A percentile compares a stretch with the other conserved stretches of the same genome.
Conservation (phyloP, 106 monocot genomes). For the Ottelia alismoides region DNA sequence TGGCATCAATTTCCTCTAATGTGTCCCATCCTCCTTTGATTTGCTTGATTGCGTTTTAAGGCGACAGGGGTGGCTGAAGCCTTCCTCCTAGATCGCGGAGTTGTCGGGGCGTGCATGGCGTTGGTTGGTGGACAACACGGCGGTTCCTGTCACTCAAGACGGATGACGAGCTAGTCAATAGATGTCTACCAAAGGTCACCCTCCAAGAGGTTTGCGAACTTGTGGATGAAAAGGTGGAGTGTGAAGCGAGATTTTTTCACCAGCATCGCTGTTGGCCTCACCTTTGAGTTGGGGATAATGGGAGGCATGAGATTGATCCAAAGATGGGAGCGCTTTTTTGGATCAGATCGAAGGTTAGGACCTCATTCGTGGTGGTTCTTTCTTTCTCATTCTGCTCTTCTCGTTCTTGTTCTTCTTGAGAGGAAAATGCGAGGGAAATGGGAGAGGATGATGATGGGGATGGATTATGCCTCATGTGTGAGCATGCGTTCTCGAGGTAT, state of each 20-base stretch:
- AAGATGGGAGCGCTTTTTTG: too few species aligned
- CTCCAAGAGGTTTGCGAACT: not conserved
- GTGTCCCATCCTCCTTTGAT: too few species aligned
- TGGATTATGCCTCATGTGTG: too few species aligned
- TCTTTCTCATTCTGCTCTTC: too few species aligned
- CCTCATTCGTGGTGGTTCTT: too few species aligned
- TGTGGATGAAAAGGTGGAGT: conserved; percentile 1
- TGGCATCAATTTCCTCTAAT: not conserved
- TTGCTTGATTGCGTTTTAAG: not conserved
- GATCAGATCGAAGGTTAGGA: too few species aligned
- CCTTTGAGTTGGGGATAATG: conserved; percentile 2
- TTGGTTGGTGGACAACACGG: not conserved
- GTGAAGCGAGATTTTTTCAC: not conserved
- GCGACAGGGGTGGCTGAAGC: too few species aligned
- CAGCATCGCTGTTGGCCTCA: conserved; percentile 3
- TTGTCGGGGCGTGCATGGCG: not conserved
- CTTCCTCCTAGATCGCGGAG: conserved; percentile 3
- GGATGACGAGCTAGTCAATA: not conserved
- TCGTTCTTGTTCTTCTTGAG: too few species aligned
- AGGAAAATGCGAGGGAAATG: too few species aligned
- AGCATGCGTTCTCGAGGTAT: too few species aligned
- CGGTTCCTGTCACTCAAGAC: not conserved
- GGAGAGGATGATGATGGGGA: too few species aligned
- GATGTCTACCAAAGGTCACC: not conserved
- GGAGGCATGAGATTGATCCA: too few species aligned